phyloP scores from a whole-genome alignment of 1,284 basidiomycete species.

The Somion occarium region DNA sequence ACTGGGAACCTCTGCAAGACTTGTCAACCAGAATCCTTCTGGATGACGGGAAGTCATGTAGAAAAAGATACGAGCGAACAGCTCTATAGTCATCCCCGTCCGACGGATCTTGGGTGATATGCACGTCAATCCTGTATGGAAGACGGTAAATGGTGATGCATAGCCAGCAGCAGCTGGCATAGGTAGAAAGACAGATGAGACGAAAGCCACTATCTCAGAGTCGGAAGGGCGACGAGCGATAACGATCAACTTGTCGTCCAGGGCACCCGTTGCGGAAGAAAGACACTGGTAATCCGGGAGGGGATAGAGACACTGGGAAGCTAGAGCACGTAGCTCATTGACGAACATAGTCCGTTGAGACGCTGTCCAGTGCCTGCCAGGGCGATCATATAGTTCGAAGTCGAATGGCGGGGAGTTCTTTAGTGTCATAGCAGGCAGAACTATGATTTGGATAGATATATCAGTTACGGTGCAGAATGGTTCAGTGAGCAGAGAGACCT shows the following conservation, averaged over 20 bases:
- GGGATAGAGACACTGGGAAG: slow-evolving; percentile 4
- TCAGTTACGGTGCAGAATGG: too few species aligned
- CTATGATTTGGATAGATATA: too few species aligned
- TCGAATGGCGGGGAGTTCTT: too few species aligned
- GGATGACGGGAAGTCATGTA: slow-evolving; percentile 5
- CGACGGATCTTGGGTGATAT: slow-evolving; percentile 3
- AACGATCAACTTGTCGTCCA: slow-evolving; percentile 11
- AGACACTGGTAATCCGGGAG: slow-evolving; percentile 13
- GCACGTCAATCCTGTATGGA: slow-evolving; percentile 12
- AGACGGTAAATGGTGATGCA: neutral
- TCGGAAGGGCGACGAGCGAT: neutral
- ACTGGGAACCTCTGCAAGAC: slow-evolving; percentile 10
- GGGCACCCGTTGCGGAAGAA: slow-evolving; percentile 2
- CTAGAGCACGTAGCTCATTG: slow-evolving; percentile 6
- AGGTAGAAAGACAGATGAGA: slow-evolving; percentile 8
- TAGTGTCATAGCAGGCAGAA: too few species aligned
- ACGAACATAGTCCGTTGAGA: neutral
- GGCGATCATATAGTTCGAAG: slow-evolving; percentile 7
- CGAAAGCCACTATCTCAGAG: slow-evolving; percentile 7
- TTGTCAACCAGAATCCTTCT: slow-evolving; percentile 9
- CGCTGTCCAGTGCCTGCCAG: neutral
- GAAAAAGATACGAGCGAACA: slow-evolving; percentile 2
- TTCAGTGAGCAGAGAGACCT: too few species aligned
- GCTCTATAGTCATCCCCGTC: neutral
- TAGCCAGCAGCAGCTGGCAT: neutral